Conservation (phyloP, 176 grass and related monocot genomes). For the Oryza australiensis region DNA sequence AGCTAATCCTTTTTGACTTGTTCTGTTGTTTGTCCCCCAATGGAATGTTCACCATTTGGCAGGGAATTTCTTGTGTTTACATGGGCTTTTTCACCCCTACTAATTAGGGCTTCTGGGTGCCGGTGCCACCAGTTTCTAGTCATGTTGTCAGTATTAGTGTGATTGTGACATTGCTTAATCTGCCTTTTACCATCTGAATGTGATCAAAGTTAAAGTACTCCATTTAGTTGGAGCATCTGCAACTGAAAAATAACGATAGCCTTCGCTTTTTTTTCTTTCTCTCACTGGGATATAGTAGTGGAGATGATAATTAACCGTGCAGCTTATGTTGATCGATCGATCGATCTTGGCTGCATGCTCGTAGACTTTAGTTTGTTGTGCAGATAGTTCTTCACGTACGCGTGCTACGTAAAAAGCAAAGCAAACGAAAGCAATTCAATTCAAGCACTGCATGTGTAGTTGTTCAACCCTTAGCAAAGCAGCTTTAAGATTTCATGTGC, state of each 20-base stretch:
- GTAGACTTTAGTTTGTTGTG: constrained; percentile 4
- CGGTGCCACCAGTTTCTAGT: constrained; percentile 2
- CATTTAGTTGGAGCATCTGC: neutral
- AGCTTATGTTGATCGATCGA: constrained; percentile 36
- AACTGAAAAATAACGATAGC: neutral
- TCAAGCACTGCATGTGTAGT: neutral
- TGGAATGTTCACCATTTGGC: constrained; percentile 32
- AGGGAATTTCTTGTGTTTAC: constrained; percentile 48
- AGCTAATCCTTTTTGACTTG: constrained; percentile 37
- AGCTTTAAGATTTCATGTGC: neutral
- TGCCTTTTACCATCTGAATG: neutral
- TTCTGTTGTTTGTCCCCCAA: neutral
- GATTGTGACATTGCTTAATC: neutral
- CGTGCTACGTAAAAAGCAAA: constrained; percentile 33
- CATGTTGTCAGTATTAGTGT: neutral
- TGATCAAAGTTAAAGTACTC: neutral
- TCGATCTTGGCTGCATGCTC: neutral
- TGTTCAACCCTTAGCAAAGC: neutral
- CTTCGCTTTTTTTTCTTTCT: neutral
- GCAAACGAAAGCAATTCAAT: neutral
- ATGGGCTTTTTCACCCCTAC: constrained; percentile 20
- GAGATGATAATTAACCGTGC: constrained; percentile 26
- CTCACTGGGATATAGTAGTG: neutral
- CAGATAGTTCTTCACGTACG: constrained; percentile 29
- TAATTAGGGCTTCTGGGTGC: neutral